A percentile compares a stretch with the other conserved stretches of the same genome.
These are phyloP conservation scores for Paecilomyces sp. DNA, from an alignment of 2,329 filamentous ascomycete genomes.

Conservation along the genomic window DNA sequence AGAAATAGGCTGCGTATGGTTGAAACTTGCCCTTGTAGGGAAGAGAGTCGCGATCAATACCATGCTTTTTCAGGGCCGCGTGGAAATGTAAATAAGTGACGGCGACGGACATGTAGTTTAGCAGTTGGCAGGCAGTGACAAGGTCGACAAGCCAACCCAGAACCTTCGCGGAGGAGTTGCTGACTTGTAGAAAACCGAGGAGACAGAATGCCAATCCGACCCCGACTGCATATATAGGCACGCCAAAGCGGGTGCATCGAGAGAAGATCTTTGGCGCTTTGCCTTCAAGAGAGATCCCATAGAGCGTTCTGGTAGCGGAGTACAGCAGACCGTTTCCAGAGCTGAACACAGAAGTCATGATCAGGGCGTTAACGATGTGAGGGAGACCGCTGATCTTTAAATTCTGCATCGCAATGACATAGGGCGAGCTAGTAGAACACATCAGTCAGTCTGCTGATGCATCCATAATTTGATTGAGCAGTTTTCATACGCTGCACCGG, in stretches of 20 bases:
- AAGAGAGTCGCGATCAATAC: conserved; percentile 57
- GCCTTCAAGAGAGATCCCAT: conserved; percentile 57
- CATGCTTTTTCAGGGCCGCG: conserved; percentile 59
- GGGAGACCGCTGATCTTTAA: conserved; percentile 55
- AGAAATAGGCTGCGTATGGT: conserved; percentile 63
- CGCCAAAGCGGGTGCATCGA: conserved; percentile 52
- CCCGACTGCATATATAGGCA: conserved; percentile 63
- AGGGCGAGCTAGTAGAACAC: conserved; percentile 44
- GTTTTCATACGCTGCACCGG: conserved; percentile 47
- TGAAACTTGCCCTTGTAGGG: conserved; percentile 62
- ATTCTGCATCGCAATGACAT: conserved; percentile 57
- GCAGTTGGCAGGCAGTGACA: conserved; percentile 19
- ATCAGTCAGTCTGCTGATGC: not conserved
- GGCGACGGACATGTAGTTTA: conserved; percentile 49
- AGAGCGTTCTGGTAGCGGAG: conserved; percentile 57
- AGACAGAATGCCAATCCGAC: conserved; percentile 59
- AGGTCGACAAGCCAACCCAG: conserved; percentile 37
- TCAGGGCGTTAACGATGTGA: conserved; percentile 61
- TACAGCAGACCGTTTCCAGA: conserved; percentile 60
- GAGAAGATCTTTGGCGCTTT: conserved; percentile 44
- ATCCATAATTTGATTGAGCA: not conserved
- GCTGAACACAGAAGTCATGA: conserved; percentile 59
- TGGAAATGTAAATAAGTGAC: conserved; percentile 65
- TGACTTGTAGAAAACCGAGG: conserved; percentile 66
- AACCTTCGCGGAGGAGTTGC: conserved; percentile 54